Percentiles rank a stretch among this genome's conserved stretches.
phyloP scores from a whole-genome alignment of 768 basidiomycete species.

The Infundibulicybe gibba region DNA sequence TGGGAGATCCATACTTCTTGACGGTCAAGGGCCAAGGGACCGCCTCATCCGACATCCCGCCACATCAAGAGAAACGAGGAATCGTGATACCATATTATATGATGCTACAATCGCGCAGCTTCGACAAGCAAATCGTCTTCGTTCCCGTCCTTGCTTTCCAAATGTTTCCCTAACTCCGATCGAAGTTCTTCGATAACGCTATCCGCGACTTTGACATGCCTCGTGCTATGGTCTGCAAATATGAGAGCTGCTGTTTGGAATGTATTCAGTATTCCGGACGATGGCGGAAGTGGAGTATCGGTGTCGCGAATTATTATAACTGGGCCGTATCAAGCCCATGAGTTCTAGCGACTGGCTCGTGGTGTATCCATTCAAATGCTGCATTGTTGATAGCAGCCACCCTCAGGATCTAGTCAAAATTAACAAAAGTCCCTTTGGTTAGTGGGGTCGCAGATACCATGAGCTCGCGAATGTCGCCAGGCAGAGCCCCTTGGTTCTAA shows the following conservation, averaged over 20 bases:
- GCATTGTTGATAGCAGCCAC: constrained; percentile 49
- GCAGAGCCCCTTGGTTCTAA: constrained; percentile 44
- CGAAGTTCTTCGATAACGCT: constrained; percentile 37
- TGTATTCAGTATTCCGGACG: constrained; percentile 35
- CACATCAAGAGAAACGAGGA: constrained; percentile 58
- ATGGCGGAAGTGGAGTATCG: constrained; percentile 34
- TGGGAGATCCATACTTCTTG: constrained; percentile 29
- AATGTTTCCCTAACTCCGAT: constrained; percentile 24
- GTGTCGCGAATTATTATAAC: constrained; percentile 52
- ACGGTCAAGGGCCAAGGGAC: constrained; percentile 50
- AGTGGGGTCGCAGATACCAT: constrained; percentile 32
- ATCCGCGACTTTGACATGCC: constrained; percentile 38
- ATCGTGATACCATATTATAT: constrained; percentile 73
- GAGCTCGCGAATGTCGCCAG: constrained; percentile 45
- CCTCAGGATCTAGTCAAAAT: constrained; percentile 36
- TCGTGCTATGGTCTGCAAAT: constrained; percentile 61
- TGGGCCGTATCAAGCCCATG: constrained; percentile 52
- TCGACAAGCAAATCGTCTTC: constrained; percentile 51
- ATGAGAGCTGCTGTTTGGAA: constrained; percentile 48
- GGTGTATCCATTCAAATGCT: constrained; percentile 55
- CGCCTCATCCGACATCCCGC: constrained; percentile 43
- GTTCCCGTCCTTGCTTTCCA: constrained; percentile 18
- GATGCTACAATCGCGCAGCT: constrained; percentile 44
- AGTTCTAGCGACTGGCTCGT: constrained; percentile 45
- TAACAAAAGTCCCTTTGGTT: neutral